Evolutionary conservation across 768 basidiomycete genomes (phyloP).

Genomic region (Suillus weaverae): DNA sequence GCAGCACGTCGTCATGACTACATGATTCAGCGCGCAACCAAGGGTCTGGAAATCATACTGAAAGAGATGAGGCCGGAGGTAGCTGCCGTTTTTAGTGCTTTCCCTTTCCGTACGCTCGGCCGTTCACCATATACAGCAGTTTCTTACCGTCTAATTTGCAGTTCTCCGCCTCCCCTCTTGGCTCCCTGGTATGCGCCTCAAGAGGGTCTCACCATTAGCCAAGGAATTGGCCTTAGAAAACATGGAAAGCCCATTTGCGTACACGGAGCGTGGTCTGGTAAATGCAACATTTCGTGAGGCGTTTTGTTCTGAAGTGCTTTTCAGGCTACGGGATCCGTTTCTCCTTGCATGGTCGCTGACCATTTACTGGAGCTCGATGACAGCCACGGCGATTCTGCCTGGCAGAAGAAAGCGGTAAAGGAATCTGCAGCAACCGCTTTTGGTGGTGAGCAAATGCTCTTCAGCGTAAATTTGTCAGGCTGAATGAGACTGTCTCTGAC

Average conservation of each 20-base stretch:
- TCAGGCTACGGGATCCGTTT: constrained; percentile 24
- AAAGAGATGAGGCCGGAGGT: constrained; percentile 6
- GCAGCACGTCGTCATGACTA: constrained; percentile 1
- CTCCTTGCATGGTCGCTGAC: constrained; percentile 12
- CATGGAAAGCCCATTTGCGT: constrained; percentile 9
- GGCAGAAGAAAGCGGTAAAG: constrained; percentile 4
- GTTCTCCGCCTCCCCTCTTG: constrained; percentile 11
- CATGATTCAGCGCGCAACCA: background rate
- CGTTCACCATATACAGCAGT: constrained; percentile 17
- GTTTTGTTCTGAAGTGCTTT: background rate
- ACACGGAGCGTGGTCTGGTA: constrained; percentile 8
- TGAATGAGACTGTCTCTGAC: background rate
- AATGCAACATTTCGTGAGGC: background rate
- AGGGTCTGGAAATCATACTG: background rate
- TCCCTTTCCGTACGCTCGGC: constrained; percentile 6
- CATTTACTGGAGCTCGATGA: background rate
- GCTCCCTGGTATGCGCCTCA: constrained; percentile 14
- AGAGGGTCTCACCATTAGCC: constrained; percentile 1
- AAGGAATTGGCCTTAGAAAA: background rate
- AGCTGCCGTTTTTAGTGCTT: constrained; percentile 7
- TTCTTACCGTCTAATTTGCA: background rate
- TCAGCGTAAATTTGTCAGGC: background rate
- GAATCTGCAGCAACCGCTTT: constrained; percentile 7
- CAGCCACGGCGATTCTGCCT: background rate
- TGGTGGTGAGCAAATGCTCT: background rate